Percentiles rank a stretch among this genome's conserved stretches.
Conservation (phyloP, 805 yeast species). For the Candida ficus region DNA sequence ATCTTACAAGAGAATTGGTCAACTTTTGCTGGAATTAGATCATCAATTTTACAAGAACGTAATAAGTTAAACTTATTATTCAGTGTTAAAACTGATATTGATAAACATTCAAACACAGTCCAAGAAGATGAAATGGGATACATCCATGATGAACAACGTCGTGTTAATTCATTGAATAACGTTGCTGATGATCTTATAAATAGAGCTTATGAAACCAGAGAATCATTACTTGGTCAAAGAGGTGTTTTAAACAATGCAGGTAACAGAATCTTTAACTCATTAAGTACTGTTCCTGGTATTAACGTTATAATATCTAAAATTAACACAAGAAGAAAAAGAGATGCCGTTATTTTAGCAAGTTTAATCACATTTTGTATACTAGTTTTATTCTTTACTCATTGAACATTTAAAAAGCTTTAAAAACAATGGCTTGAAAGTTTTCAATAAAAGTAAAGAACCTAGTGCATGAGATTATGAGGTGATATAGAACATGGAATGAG, state of each 20-base stretch:
- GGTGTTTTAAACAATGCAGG: conserved; percentile 58
- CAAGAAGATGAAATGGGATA: conserved; percentile 56
- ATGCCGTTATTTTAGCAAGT: conserved; percentile 74
- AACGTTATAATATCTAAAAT: conserved; percentile 71
- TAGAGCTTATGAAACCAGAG: conserved; percentile 89
- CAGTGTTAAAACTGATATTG: conserved; percentile 76
- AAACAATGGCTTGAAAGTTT: no score
- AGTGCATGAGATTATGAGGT: neutral
- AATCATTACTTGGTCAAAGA: conserved; percentile 73
- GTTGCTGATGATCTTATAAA: conserved; percentile 74
- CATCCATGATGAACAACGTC: conserved; percentile 66
- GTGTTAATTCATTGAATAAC: conserved; percentile 68
- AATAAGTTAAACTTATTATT: conserved; percentile 68
- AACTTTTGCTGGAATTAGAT: conserved; percentile 55
- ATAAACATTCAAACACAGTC: conserved; percentile 49
- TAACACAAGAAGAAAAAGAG: conserved; percentile 84
- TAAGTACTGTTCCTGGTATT: conserved; percentile 78
- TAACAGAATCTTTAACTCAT: conserved; percentile 50
- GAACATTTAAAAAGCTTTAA: no score
- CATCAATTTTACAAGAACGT: conserved; percentile 64
- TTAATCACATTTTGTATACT: conserved; percentile 72
- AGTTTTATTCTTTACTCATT: conserved; percentile 47
- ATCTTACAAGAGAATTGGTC: conserved; percentile 62
- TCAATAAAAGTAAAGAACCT: no score
- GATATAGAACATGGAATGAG: neutral